These are phyloP conservation scores for Silene conica DNA, from an alignment of 148 eudicot species.

Conservation along the genomic window DNA sequence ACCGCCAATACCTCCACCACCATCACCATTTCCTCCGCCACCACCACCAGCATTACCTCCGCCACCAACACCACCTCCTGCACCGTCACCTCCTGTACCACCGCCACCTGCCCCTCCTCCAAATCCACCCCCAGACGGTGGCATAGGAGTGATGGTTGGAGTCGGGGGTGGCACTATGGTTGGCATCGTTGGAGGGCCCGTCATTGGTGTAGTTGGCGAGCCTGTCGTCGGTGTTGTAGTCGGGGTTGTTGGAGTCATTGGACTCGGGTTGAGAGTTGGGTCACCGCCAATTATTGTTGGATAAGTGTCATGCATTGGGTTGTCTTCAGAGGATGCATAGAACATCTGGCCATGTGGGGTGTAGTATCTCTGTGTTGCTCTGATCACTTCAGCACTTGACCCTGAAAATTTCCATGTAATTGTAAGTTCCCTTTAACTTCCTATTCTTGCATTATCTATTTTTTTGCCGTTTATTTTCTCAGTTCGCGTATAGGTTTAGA, in stretches of 20 bases:
- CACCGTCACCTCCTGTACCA: not conserved
- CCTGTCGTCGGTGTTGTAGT: conserved; percentile 18
- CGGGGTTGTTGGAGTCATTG: conserved; percentile 30
- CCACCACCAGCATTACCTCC: conserved; percentile 7
- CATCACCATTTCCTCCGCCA: not conserved
- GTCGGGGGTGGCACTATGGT: conserved; percentile 23
- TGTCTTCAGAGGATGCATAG: conserved; percentile 12
- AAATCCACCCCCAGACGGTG: conserved; percentile 26
- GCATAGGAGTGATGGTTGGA: conserved; percentile 32
- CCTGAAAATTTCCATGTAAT: conserved; percentile 38
- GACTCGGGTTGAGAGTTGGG: conserved; percentile 33
- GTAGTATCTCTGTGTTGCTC: conserved; percentile 26
- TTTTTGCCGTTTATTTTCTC: not conserved
- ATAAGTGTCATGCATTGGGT: conserved; percentile 19
- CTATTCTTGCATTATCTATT: not conserved
- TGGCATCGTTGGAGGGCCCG: conserved; percentile 16
- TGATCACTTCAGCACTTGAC: conserved; percentile 42
- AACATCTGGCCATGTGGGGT: conserved; percentile 25
- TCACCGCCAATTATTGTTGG: conserved; percentile 24
- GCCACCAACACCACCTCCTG: conserved; percentile 9
- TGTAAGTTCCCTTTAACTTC: not conserved
- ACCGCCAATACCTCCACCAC: not conserved
- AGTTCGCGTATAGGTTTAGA: no score
- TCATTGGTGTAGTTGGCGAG: not conserved
- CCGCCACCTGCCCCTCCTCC: not conserved